A percentile compares a stretch with the other conserved stretches of the same genome.
Conservation (phyloP, 257 asterid species). For the Penstemon davidsonii region DNA sequence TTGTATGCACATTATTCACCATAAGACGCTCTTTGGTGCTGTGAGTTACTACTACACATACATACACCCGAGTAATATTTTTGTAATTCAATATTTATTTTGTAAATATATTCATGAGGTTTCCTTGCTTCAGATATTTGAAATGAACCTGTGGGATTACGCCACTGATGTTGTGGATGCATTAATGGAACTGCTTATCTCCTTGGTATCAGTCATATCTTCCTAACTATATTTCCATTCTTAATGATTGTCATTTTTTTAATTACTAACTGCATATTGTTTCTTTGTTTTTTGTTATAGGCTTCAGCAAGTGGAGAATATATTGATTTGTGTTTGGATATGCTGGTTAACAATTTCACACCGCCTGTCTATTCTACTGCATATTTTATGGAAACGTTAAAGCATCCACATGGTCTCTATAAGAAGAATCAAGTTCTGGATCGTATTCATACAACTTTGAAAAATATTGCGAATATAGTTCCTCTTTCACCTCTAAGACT, state of each 20-base stretch:
- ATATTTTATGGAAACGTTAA: constrained; percentile 45
- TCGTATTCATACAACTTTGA: constrained; percentile 72
- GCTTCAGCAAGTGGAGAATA: constrained; percentile 74
- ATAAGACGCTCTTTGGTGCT: constrained; percentile 59
- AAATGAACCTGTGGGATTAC: constrained; percentile 86
- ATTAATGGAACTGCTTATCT: constrained; percentile 55
- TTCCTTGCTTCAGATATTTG: constrained; percentile 52
- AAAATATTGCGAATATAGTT: constrained; percentile 59
- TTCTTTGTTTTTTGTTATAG: constrained; percentile 34
- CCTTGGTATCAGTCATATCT: constrained; percentile 56
- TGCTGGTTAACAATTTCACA: constrained; percentile 76
- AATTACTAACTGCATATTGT: constrained; percentile 6
- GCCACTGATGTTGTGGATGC: constrained; percentile 85
- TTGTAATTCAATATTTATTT: constrained; percentile 3
- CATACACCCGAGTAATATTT: background rate
- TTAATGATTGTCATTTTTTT: background rate
- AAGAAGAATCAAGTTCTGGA: constrained; percentile 77
- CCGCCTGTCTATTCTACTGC: constrained; percentile 45
- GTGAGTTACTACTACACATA: constrained; percentile 47
- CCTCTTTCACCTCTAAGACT: constrained; percentile 82
- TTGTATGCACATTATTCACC: constrained; percentile 62
- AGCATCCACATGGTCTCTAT: constrained; percentile 56
- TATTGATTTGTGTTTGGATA: constrained; percentile 78
- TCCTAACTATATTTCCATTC: constrained; percentile 21
- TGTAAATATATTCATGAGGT: constrained; percentile 4